phyloP scores from a whole-genome alignment of 257 asterid genomes.

The Craterostigma plantagineum region DNA sequence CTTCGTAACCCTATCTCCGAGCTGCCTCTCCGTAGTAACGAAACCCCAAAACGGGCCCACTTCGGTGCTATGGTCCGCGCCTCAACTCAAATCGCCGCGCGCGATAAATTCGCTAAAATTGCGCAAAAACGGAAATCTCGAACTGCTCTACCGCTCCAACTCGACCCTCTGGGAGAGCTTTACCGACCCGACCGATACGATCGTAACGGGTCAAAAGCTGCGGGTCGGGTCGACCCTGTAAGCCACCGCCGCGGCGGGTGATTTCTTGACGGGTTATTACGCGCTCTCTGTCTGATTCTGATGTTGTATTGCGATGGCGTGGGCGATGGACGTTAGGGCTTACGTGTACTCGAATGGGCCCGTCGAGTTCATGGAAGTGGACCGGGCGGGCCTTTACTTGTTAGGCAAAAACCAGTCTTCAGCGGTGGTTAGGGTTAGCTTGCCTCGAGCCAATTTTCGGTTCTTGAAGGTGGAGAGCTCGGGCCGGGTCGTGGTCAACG shows the following conservation, averaged over 20 bases:
- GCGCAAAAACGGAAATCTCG: slow-evolving; percentile 36
- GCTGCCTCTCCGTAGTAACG: slow-evolving; percentile 21
- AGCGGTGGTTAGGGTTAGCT: slow-evolving; percentile 20
- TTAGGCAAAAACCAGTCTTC: slow-evolving; percentile 25
- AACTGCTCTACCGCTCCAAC: slow-evolving; percentile 34
- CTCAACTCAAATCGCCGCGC: too few relatives aligned
- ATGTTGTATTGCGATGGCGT: slow-evolving; percentile 31
- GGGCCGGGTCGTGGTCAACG: slow-evolving; percentile 33
- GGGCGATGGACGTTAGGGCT: slow-evolving; percentile 28
- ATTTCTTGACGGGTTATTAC: slow-evolving; percentile 31
- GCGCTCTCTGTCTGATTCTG: slow-evolving; percentile 21
- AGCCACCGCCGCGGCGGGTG: slow-evolving; percentile 19
- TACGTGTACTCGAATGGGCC: slow-evolving; percentile 13
- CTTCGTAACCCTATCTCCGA: slow-evolving; percentile 14
- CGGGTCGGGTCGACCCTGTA: slow-evolving; percentile 13
- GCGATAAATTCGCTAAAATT: slow-evolving; percentile 28
- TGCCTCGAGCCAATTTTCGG: slow-evolving; percentile 24
- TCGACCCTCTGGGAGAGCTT: slow-evolving; percentile 53
- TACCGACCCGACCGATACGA: slow-evolving; percentile 35
- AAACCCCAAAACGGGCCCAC: slow-evolving; percentile 35
- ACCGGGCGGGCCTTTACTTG: slow-evolving; percentile 38
- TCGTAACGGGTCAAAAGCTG: slow-evolving; percentile 42
- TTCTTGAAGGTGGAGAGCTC: slow-evolving; percentile 26
- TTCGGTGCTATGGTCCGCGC: slow-evolving; percentile 12
- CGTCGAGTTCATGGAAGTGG: slow-evolving; percentile 22